phyloP scores from a whole-genome alignment of 2,329 filamentous ascomycete genomes.

The Hymenoscyphus fraxineus region DNA sequence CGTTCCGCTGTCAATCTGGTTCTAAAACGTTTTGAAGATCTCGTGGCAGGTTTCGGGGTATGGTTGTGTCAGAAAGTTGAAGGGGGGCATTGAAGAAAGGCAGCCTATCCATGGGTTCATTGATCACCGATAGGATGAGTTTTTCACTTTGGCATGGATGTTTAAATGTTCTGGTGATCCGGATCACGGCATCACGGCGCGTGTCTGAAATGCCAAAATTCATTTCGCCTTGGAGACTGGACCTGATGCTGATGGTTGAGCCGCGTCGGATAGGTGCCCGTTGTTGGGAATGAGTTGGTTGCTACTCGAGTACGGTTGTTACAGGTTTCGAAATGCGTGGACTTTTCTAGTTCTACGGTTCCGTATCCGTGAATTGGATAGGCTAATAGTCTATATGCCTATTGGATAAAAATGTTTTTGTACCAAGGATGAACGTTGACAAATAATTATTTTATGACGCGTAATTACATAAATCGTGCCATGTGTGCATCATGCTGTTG shows the following conservation, averaged over 20 bases:
- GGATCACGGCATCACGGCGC: not conserved
- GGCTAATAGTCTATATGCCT: not conserved
- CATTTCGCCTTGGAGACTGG: not conserved
- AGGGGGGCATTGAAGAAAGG: not conserved
- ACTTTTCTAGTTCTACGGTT: not conserved
- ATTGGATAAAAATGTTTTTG: not conserved
- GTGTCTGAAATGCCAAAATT: not conserved
- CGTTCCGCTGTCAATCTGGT: not conserved
- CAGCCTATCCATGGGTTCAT: not conserved
- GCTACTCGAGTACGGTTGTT: not conserved
- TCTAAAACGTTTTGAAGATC: slow-evolving; percentile 1
- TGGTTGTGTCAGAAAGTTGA: not conserved
- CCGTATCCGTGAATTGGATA: not conserved
- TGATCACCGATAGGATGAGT: not conserved
- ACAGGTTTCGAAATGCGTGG: not conserved
- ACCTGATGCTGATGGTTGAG: not conserved
- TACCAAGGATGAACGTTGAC: not conserved
- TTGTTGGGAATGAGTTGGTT: not conserved
- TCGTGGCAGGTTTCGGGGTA: not conserved
- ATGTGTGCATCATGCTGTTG: not conserved
- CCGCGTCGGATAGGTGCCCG: slow-evolving; percentile 2
- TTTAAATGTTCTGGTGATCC: not conserved
- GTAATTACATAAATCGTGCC: not conserved
- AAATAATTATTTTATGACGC: not conserved
- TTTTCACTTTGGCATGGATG: not conserved